Conservation (phyloP, 1,284 basidiomycete species). For the Trichosporon ovoides region DNA sequence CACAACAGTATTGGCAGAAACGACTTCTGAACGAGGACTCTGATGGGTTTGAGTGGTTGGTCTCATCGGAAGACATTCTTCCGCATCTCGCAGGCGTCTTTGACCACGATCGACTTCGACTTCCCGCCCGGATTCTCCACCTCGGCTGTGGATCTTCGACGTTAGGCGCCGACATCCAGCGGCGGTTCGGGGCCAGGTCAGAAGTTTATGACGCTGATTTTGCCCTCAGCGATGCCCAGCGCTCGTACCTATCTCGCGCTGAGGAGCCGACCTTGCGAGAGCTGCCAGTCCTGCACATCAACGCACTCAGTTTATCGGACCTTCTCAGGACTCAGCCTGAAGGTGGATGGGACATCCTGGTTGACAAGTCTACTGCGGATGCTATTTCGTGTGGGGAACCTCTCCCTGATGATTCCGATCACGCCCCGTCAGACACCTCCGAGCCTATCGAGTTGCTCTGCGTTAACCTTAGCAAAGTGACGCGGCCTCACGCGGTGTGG, state of each 20-base stretch:
- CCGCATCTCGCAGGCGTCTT: constrained; percentile 18
- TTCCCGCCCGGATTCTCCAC: constrained; percentile 25
- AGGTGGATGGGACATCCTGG: constrained; percentile 30
- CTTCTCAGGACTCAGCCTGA: constrained; percentile 2
- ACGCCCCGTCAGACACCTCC: not conserved
- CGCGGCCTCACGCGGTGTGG: constrained; percentile 27
- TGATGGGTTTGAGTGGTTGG: constrained; percentile 39
- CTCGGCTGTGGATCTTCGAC: constrained; percentile 40
- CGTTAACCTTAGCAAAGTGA: constrained; percentile 25
- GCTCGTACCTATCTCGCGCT: not conserved
- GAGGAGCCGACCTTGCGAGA: not conserved
- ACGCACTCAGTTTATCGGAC: constrained; percentile 4
- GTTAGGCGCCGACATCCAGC: constrained; percentile 23
- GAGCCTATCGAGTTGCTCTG: constrained; percentile 30
- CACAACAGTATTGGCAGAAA: constrained; percentile 33
- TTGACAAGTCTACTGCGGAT: constrained; percentile 46
- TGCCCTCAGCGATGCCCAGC: constrained; percentile 9
- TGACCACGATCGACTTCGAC: not conserved
- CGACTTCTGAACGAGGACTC: constrained; percentile 29
- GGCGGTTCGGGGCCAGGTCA: constrained; percentile 8
- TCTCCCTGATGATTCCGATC: not conserved
- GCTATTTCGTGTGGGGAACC: constrained; percentile 41
- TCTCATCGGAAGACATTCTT: constrained; percentile 23
- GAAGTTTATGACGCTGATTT: constrained; percentile 39
- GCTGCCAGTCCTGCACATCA: constrained; percentile 9